Evolutionary conservation across 78 protist species (phyloP), one percentile per base, ranked within the genome.

Genomic region (Mantamonas sphyraenae): DNA sequence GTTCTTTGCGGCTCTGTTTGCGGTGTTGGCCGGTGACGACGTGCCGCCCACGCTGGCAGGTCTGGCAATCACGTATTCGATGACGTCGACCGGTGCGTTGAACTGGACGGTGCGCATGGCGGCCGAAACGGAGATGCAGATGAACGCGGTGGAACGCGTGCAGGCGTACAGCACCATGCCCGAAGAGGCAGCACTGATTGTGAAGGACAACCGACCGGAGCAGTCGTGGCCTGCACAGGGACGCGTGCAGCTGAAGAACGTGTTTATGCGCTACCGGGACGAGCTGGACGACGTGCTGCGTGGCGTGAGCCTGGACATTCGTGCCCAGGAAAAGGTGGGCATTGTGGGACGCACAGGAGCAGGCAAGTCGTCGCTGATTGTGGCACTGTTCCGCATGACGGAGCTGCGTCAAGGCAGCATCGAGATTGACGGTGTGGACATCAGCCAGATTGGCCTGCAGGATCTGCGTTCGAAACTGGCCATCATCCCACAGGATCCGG

Each of bases 291-390:
- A 1, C 24, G 63, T 59, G 4, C 62, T 79, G 45, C 34, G 50
- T 24, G 67, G 38, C 51, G 37, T 86, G 51, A 0, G 24, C 17
- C n/a, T 83, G 31, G 37, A 2, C 30, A 38, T 90, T 2, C 28
- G 28, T 2, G 56, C 79, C 9, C 77, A 83, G 19, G 88, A 77
- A 78, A 82, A 72, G 81, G 45, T 90, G 17, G 95, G 93, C 50
- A 38, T 80, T 14, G 62, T 38, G 16, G 85, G 85, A 31, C 60
- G 85, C 22, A 80, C 85, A 2, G 85, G 85, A 9, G 40, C 72
- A 1, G 90, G 86, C 37, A 83, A 88, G 66, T 26, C 56, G 24
- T 38, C 76, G 16, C 42, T 83, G 24, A 37, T 78, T 33, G 20
- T 3, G n/a, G 82, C 78, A 22, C 60, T 90, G 56, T 78, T 90